These are phyloP conservation scores for Globisporangium takayamanum DNA, from an alignment of 352 stramenopile species.

Conservation along the genomic window DNA sequence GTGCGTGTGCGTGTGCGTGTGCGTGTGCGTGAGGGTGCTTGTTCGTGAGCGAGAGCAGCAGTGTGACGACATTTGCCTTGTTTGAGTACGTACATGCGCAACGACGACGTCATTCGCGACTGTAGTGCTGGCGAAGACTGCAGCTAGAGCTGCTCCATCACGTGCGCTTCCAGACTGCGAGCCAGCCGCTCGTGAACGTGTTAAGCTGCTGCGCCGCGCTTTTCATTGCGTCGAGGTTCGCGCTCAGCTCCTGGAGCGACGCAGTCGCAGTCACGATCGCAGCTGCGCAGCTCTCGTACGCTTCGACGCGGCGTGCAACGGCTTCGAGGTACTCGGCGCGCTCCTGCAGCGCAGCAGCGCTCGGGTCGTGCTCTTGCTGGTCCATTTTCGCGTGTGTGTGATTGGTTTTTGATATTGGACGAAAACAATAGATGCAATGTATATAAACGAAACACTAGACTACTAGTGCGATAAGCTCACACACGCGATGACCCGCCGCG, in stretches of 20 bases:
- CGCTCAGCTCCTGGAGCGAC: slow-evolving; percentile 61
- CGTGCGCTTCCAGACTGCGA: slow-evolving; percentile 64
- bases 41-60: background rate
- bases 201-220: slow-evolving; percentile 65
- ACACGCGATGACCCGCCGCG: slow-evolving; percentile 23
- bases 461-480: too few species aligned
- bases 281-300: slow-evolving; percentile 55
- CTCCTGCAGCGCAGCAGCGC: slow-evolving; percentile 3
- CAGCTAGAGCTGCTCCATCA: too few species aligned
- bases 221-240: slow-evolving; percentile 56
- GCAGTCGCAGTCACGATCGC: slow-evolving; percentile 44
- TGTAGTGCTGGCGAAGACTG: background rate
- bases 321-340: slow-evolving; percentile 37
- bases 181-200: slow-evolving; percentile 61
- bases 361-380: slow-evolving; percentile 7
- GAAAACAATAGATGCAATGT: background rate
- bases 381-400: slow-evolving; percentile 7
- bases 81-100: too few species aligned
- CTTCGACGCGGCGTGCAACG: slow-evolving; percentile 46
- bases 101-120: too few species aligned
- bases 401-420: background rate
- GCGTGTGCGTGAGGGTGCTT: background rate
- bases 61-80: too few species aligned
- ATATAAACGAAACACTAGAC: background rate
- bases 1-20: too few species aligned